Base-by-base conservation (phyloP, 768 basidiomycete species). In the Rickenella mellea region DNA sequence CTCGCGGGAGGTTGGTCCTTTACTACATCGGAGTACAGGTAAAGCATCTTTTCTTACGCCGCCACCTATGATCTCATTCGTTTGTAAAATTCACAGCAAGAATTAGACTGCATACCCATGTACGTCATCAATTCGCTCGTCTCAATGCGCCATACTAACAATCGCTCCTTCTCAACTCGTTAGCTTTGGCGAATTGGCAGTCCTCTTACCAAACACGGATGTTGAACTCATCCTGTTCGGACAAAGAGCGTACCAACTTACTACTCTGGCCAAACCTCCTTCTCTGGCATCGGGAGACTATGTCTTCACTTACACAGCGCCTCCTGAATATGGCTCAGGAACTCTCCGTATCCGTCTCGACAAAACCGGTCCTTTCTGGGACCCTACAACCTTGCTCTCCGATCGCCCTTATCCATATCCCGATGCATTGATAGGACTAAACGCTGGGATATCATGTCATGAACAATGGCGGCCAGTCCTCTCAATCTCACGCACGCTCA, bases 171-270 rank as follows among this genome's bases (percentile, higher is more conserved):
- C 14, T 15, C 5, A 6, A 19, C 20, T 6, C 26, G 6, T 2
- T 17, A 69, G 71, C 24, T 71, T 69, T 48, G 63, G 66, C 11
- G 70, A 73, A 47, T 50, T 73, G 27, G 71, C 68, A 4, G 51
- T 73, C 19, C 52, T 71, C 28, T 50, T 69, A 12, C 69, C 68
- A n/a, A 51, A 70, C 47, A 68, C 67, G 15, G 68, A 72, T 46
- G 56, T 71, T 44, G 62, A 63, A 43, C 55, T 73, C n/a, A 57
- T 62, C 28, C 51, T 73, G 42, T 66, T 69, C 39, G 68, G 70
- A 42, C 42, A 47, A 19, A 56, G 54, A 21, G 60, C 61, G 17
- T 42, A 57, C n/a, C 40, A 52, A 3, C 49, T 68, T 6, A 48
- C 62, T 20, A 54, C 59, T 19, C 56, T 57, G 39, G 59, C 60